Evolutionary conservation across 352 stramenopile species (phyloP).

Genomic region (Globisporangium abappressorium): DNA sequence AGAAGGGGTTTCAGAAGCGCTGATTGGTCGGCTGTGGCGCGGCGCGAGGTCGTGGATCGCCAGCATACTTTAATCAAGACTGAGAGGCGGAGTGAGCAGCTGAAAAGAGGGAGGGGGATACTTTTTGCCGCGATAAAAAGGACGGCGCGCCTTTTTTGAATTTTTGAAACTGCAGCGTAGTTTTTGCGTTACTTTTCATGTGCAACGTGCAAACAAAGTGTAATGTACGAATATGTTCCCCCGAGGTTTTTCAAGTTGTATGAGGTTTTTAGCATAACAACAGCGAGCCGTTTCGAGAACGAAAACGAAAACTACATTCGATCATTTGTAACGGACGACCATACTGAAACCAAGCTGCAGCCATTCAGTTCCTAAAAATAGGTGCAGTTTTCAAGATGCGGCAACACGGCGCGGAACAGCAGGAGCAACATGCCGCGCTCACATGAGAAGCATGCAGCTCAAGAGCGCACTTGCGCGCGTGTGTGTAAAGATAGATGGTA

Average conservation of each 20-base stretch:
- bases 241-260: not conserved
- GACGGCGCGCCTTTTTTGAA: constrained; percentile 30
- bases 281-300: not conserved
- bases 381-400: not conserved
- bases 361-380: not conserved
- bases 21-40: constrained; percentile 9
- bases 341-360: constrained; percentile 11
- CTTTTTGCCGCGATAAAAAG: constrained; percentile 6
- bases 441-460: not conserved
- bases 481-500: not conserved
- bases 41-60: not conserved
- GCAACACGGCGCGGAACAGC: not conserved
- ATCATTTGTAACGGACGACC: constrained; percentile 3
- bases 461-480: not conserved
- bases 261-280: not conserved
- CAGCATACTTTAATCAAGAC: not conserved
- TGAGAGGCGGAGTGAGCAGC: not conserved
- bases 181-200: constrained; percentile 2
- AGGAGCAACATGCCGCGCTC: not conserved
- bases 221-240: not conserved
- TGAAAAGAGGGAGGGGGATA: constrained; percentile 6
- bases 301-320: constrained; percentile 1
- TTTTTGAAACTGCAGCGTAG: constrained; percentile 28
- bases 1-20: not conserved
- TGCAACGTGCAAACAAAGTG: not conserved